Conservation (phyloP, 1,139 yeast species). For the Pichia sp. region DNA sequence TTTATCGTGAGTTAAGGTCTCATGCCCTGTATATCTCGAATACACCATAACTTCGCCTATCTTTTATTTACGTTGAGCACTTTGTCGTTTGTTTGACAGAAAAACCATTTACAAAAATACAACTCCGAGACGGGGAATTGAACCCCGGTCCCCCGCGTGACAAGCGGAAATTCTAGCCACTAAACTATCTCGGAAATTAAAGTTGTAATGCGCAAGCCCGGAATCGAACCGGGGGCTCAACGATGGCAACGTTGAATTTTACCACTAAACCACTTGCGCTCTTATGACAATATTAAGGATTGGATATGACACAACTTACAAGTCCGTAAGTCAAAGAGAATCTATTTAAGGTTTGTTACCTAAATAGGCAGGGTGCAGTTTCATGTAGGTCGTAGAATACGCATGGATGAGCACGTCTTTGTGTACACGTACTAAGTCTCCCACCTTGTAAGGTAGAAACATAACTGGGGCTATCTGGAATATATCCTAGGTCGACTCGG, state of each 20-base stretch:
- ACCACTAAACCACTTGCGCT: constrained; percentile 21
- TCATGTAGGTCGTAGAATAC: too few species aligned
- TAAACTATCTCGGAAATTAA: constrained; percentile 4
- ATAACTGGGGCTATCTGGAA: neutral
- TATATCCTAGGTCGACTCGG: neutral
- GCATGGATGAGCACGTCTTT: too few species aligned
- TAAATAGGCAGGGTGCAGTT: too few species aligned
- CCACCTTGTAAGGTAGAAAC: too few species aligned
- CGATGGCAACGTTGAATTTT: constrained; percentile 20
- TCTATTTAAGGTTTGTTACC: too few species aligned
- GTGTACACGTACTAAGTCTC: too few species aligned
- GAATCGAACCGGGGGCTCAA: constrained; percentile 20
- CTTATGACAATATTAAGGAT: neutral
- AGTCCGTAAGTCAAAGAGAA: neutral
- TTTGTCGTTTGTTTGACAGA: too few species aligned
- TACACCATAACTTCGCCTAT: neutral
- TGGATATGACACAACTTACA: neutral
- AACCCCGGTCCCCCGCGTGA: constrained; percentile 9
- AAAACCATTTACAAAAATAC: neutral
- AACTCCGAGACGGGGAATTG: constrained; percentile 8
- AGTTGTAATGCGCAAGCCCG: constrained; percentile 14
- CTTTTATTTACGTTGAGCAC: too few species aligned
- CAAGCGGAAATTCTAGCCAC: constrained; percentile 8
- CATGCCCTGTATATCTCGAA: neutral
- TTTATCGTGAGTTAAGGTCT: neutral